Evolutionary conservation across 2,329 filamentous ascomycete species (phyloP).

Genomic region (Trichoderma sp.): DNA sequence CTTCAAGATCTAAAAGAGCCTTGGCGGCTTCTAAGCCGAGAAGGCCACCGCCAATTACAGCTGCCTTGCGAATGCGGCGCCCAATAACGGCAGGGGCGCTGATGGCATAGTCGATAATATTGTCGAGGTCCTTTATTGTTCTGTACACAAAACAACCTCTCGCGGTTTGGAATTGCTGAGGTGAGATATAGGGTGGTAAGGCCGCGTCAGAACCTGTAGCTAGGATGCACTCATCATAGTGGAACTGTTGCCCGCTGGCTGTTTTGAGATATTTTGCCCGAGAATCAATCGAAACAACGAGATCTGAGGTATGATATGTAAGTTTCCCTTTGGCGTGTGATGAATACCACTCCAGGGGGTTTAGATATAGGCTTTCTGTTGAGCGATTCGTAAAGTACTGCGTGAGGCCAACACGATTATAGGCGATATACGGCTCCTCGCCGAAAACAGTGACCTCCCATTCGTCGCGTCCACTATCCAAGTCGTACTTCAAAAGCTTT

Average conservation of each 20-base stretch:
- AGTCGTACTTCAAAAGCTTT: slow-evolving; percentile 84
- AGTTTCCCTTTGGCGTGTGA: neutral
- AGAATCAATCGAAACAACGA: slow-evolving; percentile 61
- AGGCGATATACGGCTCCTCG: slow-evolving; percentile 84
- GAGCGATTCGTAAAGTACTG: slow-evolving; percentile 85
- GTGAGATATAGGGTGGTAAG: slow-evolving; percentile 67
- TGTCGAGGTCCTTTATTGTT: slow-evolving; percentile 78
- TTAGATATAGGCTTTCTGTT: slow-evolving; percentile 86
- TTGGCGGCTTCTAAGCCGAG: slow-evolving; percentile 60
- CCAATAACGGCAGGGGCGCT: slow-evolving; percentile 68
- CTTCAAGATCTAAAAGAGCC: slow-evolving; percentile 20
- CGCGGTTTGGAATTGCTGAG: slow-evolving; percentile 64
- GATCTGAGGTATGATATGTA: slow-evolving; percentile 11
- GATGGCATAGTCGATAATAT: slow-evolving; percentile 72
- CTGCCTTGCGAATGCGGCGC: slow-evolving; percentile 31
- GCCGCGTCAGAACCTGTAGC: slow-evolving; percentile 86
- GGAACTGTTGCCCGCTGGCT: slow-evolving; percentile 66
- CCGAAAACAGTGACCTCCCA: slow-evolving; percentile 85
- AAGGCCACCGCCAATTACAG: slow-evolving; percentile 81
- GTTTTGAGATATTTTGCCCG: slow-evolving; percentile 68
- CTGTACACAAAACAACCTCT: slow-evolving; percentile 87
- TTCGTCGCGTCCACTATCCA: slow-evolving; percentile 61
- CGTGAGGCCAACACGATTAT: slow-evolving; percentile 87
- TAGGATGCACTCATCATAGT: slow-evolving; percentile 80
- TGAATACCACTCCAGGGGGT: slow-evolving; percentile 74